Evolutionary conservation across 2,329 filamentous ascomycete genomes (phyloP).

Genomic region (Balansia obtecta): DNA sequence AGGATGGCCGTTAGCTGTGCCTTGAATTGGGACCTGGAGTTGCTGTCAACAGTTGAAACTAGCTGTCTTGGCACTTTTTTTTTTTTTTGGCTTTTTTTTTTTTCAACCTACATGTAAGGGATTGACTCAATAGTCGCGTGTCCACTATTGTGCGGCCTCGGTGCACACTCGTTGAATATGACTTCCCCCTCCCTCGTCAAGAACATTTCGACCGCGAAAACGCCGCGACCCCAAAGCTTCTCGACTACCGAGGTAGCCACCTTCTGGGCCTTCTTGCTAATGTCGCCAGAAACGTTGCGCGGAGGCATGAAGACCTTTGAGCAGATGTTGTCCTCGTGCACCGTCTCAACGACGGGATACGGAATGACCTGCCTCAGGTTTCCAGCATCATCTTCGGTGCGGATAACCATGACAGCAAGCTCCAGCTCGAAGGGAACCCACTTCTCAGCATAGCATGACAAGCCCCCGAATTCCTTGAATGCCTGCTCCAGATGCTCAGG

Average conservation of each 20-base stretch:
- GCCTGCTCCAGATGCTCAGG: conserved; percentile 45
- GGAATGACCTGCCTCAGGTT: conserved; percentile 43
- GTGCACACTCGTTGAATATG: conserved; percentile 31
- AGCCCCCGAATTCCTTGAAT: conserved; percentile 52
- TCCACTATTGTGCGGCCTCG: conserved; percentile 76
- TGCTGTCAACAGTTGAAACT: not conserved
- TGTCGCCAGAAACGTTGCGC: conserved; percentile 48
- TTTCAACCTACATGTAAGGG: conserved; percentile 39
- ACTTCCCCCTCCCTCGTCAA: conserved; percentile 53
- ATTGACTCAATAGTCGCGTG: conserved; percentile 94
- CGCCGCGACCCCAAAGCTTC: conserved; percentile 75
- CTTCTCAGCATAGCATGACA: conserved; percentile 78
- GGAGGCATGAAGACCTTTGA: conserved; percentile 84
- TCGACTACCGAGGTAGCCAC: conserved; percentile 69
- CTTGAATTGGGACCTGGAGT: conserved; percentile 63
- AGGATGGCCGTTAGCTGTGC: conserved; percentile 80
- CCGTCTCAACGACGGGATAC: conserved; percentile 85
- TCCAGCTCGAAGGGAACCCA: conserved; percentile 80
- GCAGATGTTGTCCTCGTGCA: conserved; percentile 93
- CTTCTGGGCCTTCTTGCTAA: conserved; percentile 55
- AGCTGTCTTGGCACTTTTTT: not conserved
- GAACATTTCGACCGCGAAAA: conserved; percentile 97
- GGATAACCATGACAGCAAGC: conserved; percentile 87
- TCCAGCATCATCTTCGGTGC: conserved; percentile 59
- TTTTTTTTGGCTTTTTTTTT: too few species aligned